These are phyloP conservation scores for Meyerozyma carpophila DNA, from an alignment of 1,139 yeast genomes.

Conservation along the genomic window DNA sequence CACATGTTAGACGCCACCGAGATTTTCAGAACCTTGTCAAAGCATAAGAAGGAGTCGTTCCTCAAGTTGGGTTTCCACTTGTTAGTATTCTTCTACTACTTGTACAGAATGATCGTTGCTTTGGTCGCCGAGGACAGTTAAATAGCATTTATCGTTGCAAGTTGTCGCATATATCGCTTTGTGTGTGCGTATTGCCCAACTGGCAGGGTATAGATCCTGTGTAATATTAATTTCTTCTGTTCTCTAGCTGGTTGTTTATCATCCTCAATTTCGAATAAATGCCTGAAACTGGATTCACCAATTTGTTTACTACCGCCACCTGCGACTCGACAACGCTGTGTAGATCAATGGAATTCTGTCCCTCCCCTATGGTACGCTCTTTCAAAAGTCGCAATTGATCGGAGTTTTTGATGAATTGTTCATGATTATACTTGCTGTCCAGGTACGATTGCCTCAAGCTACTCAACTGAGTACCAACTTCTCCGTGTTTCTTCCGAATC, in stretches of 20 bases:
- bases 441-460: slow-evolving; percentile 27
- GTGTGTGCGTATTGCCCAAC: neutral
- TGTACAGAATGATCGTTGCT: slow-evolving; percentile 95
- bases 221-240: slow-evolving; percentile 3
- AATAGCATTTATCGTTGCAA: neutral
- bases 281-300: slow-evolving; percentile 38
- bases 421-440: slow-evolving; percentile 18
- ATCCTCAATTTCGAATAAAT: slow-evolving; percentile 26
- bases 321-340: neutral
- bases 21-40: slow-evolving; percentile 88
- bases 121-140: slow-evolving; percentile 62
- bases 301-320: slow-evolving; percentile 7
- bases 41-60: slow-evolving; percentile 90
- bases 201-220: neutral
- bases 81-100: slow-evolving; percentile 88
- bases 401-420: slow-evolving; percentile 3
- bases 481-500: slow-evolving; percentile 30
- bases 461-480: slow-evolving; percentile 36
- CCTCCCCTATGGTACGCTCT: neutral
- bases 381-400: neutral
- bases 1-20: slow-evolving; percentile 96
- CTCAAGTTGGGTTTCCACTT: slow-evolving; percentile 88
- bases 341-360: slow-evolving; percentile 9
- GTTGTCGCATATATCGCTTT: neutral
- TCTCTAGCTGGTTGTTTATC: slow-evolving; percentile 27